Percentiles rank a stretch among this genome's conserved stretches.
These are phyloP conservation scores for Arctium minus DNA, from an alignment of 129 eudicot genomes.

Conservation along the genomic window DNA sequence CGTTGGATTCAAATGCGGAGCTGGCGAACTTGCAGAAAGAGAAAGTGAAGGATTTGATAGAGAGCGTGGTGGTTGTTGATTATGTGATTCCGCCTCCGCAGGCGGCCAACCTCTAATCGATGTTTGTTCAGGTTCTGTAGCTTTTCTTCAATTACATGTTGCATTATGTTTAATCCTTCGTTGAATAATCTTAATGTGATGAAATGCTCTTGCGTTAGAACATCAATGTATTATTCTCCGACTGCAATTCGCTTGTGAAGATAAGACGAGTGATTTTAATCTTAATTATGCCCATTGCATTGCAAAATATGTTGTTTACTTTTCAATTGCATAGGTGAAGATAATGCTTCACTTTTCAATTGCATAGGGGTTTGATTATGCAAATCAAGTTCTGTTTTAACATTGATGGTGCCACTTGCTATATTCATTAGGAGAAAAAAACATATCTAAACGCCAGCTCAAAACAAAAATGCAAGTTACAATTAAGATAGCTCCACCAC, in stretches of 20 bases:
- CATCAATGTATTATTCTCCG: not conserved
- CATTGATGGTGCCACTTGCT: not conserved
- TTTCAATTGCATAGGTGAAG: not conserved
- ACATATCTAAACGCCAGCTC: not conserved
- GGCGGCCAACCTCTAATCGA: conserved; percentile 40
- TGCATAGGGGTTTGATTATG: not conserved
- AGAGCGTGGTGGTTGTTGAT: conserved; percentile 54
- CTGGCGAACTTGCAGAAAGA: conserved; percentile 45
- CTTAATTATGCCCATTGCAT: not conserved
- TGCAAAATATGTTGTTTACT: not conserved
- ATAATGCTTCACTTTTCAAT: no score
- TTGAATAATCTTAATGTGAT: not conserved
- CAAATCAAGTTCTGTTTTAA: not conserved
- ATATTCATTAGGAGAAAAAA: not conserved
- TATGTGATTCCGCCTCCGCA: conserved; percentile 45
- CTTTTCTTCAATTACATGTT: not conserved
- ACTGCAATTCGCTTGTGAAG: not conserved
- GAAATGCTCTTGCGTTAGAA: not conserved
- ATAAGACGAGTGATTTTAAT: not conserved
- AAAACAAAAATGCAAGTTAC: not conserved
- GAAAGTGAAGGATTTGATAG: conserved; percentile 51
- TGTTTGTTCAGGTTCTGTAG: not conserved
- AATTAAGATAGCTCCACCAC: not conserved
- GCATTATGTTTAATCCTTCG: not conserved
- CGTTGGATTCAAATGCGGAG: conserved; percentile 38